Evolutionary conservation across 768 basidiomycete species (phyloP), one percentile per base, ranked within the genome.

Genomic region (Serendipita indica): DNA sequence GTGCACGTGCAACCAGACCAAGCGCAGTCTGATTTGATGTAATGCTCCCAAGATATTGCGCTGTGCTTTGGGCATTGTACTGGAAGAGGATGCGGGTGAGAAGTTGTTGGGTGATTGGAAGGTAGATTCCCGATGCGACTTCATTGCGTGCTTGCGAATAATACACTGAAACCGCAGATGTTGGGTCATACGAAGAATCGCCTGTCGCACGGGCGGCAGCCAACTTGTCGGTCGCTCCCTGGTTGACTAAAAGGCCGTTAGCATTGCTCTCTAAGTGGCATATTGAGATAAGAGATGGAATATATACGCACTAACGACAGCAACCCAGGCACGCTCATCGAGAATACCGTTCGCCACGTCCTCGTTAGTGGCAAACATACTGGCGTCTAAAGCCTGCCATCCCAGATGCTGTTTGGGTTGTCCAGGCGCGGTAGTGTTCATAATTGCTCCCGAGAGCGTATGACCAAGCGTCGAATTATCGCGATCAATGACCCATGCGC

Each of bases 61-160:
- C 62, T n/a, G 60, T 45, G 27, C 57, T 52, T 35, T 33, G 6
- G n/a, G 45, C 33, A n/a, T 46, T 49, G 22, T 57, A 52, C 20
- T 39, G 30, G 3, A 49, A 18, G 13, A 61, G 39, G 3, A 67
- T 63, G 1, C 49, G 39, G 3, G 64, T 63, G 3, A 71, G 62
- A 30, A 69, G 60, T 33, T 62, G 54, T 12, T 63, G 67, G 10
- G 70, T 67, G 35, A 70, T 66, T 3, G 74, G 74, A 57, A 76
- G 63, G 60, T 70, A 75, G 59, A 65, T 73, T 6, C 68, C 70
- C 6, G 69, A 64, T 1, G 74, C 75, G 14, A 69, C 68, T 63
- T 76, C 75, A 43, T 74, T 69, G 14, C 76, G 67, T 12, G 71
- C 75, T 63, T 75, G 74, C n/a, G 69, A 62, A 63, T 75, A 77